These are phyloP conservation scores for Lasiosphaeriaceae sp. DNA, from an alignment of 495 filamentous ascomycete genomes.

Conservation along the genomic window DNA sequence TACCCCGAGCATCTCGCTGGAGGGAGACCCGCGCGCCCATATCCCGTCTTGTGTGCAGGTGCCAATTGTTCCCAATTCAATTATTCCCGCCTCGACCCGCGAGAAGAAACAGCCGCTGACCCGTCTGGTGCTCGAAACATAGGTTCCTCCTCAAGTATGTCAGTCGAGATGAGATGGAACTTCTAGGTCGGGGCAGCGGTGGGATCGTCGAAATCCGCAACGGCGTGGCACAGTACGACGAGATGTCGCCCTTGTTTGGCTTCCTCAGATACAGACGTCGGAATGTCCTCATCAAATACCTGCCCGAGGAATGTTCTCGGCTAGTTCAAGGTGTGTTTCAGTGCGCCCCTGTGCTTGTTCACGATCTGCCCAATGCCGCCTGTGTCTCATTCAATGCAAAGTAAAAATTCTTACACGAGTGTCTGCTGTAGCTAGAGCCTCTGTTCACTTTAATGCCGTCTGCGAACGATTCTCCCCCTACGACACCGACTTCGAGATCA, in stretches of 20 bases:
- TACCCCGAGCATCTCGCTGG: neutral
- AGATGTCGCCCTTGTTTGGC: constrained; percentile 84
- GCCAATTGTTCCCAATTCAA: constrained; percentile 14
- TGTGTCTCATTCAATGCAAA: neutral
- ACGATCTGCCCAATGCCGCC: too few species aligned
- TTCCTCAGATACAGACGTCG: constrained; percentile 85
- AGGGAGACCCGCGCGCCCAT: neutral
- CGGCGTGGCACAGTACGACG: constrained; percentile 70
- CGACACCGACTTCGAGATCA: constrained; percentile 75
- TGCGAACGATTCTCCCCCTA: constrained; percentile 82
- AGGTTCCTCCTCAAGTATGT: constrained; percentile 96
- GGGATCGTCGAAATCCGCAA: constrained; percentile 82
- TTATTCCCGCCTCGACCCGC: neutral
- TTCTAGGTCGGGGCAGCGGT: constrained; percentile 72
- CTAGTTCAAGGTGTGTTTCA: constrained; percentile 74
- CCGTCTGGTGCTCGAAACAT: neutral
- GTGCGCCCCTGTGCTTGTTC: constrained; percentile 4
- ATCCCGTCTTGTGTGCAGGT: constrained; percentile 9
- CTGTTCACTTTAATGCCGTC: constrained; percentile 89
- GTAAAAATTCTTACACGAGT: constrained; percentile 9
- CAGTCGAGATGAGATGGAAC: constrained; percentile 80
- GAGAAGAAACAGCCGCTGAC: constrained; percentile 8
- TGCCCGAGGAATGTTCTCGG: constrained; percentile 85
- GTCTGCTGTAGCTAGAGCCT: constrained; percentile 65
- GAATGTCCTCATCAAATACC: constrained; percentile 87